Conservation (phyloP, 23 red algal genomes). For the Gracilaria domingensis region DNA sequence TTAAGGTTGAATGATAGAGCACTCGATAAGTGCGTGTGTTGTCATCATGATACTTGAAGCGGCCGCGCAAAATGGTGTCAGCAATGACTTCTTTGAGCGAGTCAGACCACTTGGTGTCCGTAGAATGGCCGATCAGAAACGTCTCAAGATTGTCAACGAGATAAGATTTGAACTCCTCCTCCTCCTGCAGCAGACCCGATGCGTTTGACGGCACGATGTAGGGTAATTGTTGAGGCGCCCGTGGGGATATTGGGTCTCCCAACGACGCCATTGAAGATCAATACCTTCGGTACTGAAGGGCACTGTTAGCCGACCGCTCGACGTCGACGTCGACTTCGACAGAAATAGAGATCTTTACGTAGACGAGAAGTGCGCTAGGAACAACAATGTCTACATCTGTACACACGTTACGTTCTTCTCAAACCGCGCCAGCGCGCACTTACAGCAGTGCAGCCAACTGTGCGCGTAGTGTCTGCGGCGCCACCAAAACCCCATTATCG, state of each 20-base stretch:
- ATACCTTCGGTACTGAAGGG: no score
- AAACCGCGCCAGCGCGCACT: no score
- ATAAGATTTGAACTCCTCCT: not conserved
- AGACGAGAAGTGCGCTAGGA: no score
- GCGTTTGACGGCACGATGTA: not conserved
- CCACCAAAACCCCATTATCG: no score
- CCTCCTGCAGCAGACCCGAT: not conserved
- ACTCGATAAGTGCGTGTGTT: slow-evolving; percentile 5
- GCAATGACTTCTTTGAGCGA: slow-evolving; percentile 8
- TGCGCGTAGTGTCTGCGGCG: no score
- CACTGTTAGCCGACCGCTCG: no score
- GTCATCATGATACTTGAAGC: slow-evolving; percentile 14
- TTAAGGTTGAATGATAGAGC: not conserved
- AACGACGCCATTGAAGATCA: slow-evolving; percentile 11
- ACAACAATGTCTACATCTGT: no score
- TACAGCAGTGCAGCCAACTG: no score
- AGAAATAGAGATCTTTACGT: no score
- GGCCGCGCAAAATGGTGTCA: slow-evolving; percentile 6
- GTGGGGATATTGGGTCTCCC: not conserved
- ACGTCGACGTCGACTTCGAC: no score
- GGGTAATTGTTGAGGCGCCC: not conserved
- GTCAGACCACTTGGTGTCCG: not conserved
- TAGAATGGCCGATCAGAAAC: not conserved
- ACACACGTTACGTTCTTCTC: no score
- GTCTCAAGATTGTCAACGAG: slow-evolving; percentile 10